Conservation (phyloP, 2,329 filamentous ascomycete species). For the Verruconis gallopava region DNA sequence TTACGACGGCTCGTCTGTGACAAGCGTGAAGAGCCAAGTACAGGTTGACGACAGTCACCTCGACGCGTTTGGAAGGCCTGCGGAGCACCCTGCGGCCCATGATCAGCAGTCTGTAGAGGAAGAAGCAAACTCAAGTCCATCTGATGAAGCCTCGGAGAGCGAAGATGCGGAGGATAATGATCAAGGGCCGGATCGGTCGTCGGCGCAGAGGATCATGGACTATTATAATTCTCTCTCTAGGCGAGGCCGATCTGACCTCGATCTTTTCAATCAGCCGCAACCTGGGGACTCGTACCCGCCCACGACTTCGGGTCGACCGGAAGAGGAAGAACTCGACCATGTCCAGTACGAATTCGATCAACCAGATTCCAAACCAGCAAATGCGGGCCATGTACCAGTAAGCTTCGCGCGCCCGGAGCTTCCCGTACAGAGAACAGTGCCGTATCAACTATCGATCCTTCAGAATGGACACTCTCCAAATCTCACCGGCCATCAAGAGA, state of each 20-base stretch:
- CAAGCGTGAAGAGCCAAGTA: not conserved
- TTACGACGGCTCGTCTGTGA: not conserved
- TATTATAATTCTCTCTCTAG: no score
- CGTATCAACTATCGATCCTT: no score
- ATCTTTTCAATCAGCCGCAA: conserved; percentile 1
- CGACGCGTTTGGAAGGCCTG: not conserved
- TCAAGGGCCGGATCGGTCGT: conserved; percentile 6
- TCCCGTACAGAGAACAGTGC: no score
- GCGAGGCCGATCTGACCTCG: no score
- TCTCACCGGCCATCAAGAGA: no score
- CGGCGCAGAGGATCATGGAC: no score
- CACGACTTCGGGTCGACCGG: conserved; percentile 3
- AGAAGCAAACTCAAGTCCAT: conserved; percentile 8
- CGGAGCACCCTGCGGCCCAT: conserved; percentile 1
- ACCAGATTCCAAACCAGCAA: not conserved
- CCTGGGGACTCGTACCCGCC: not conserved
- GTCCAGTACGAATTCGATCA: not conserved
- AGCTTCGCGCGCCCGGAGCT: no score
- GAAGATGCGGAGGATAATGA: conserved; percentile 10
- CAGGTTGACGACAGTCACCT: conserved; percentile 15
- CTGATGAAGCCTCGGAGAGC: conserved; percentile 10
- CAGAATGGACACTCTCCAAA: no score
- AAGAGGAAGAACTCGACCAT: not conserved
- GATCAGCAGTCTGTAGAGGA: conserved; percentile 11
- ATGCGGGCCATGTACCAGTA: no score